phyloP scores from a whole-genome alignment of 306 rosid species.

The Sophora flavescens region DNA sequence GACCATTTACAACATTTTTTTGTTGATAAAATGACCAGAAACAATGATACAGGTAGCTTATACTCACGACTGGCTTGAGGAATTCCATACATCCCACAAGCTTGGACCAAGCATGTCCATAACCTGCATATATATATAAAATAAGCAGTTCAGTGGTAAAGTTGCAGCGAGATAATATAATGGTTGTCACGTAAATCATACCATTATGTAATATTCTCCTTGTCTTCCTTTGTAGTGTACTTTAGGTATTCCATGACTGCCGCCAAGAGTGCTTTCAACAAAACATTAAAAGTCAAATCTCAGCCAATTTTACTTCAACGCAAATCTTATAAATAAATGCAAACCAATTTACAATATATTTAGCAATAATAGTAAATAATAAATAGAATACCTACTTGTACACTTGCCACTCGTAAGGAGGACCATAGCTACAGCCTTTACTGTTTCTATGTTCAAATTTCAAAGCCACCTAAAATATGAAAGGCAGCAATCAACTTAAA shows the following conservation, averaged over 20 bases:
- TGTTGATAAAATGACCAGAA: not conserved
- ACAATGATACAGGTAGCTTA: constrained; percentile 26
- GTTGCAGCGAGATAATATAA: constrained; percentile 11
- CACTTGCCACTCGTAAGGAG: constrained; percentile 99
- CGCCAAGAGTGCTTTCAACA: constrained; percentile 84
- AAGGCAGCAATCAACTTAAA: constrained; percentile 34
- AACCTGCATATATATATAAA: constrained; percentile 60
- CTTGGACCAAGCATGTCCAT: constrained; percentile 99
- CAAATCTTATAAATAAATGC: not conserved
- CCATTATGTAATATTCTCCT: constrained; percentile 94
- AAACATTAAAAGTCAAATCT: constrained; percentile 29
- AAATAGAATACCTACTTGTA: constrained; percentile 72
- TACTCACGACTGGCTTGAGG: constrained; percentile 95
- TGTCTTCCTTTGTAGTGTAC: constrained; percentile 91
- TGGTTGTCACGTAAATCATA: constrained; percentile 48
- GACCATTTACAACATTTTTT: not conserved
- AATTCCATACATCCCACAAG: constrained; percentile 92
- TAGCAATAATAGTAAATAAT: not conserved
- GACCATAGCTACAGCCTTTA: constrained; percentile 94
- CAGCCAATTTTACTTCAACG: not conserved
- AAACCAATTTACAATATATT: constrained; percentile 3
- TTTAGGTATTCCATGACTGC: constrained; percentile 96
- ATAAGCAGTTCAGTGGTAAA: not conserved
- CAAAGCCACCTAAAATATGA: constrained; percentile 81
- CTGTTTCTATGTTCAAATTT: constrained; percentile 97